phyloP scores from a whole-genome alignment of 2,329 filamentous ascomycete genomes.

The Chaetomium strumarium region DNA sequence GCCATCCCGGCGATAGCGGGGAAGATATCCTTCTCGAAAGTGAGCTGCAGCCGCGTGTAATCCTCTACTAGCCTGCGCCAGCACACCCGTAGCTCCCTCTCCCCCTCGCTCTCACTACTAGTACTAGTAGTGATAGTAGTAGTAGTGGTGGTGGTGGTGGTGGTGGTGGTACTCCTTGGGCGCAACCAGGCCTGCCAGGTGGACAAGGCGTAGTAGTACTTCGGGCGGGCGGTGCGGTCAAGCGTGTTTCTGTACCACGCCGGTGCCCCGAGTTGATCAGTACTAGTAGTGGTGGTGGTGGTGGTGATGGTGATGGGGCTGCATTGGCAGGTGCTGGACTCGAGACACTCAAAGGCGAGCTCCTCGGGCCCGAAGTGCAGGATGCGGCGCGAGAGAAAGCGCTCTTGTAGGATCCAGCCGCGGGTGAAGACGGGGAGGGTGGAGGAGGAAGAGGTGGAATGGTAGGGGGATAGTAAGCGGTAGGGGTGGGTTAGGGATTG shows the following conservation, averaged over 20 bases:
- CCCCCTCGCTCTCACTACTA: not conserved
- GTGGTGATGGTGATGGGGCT: not conserved
- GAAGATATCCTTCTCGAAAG: slow-evolving; percentile 14
- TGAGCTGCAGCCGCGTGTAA: slow-evolving; percentile 10
- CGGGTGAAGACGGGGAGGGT: slow-evolving; percentile 13
- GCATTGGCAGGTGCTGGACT: slow-evolving; percentile 15
- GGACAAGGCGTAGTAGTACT: not conserved
- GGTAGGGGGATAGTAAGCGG: slow-evolving; percentile 3
- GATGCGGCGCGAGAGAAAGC: slow-evolving; percentile 18
- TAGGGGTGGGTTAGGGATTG: slow-evolving; percentile 6
- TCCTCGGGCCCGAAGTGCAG: slow-evolving; percentile 20
- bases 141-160: not conserved
- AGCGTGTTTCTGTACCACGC: not conserved
- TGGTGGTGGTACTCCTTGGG: not conserved
- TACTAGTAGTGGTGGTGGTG: not conserved
- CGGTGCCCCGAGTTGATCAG: too few relatives aligned
- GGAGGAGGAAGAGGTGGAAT: not conserved
- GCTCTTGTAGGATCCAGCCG: slow-evolving; percentile 25
- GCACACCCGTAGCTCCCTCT: not conserved
- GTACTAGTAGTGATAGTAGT: not conserved
- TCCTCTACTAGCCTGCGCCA: slow-evolving; percentile 16
- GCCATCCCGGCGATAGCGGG: slow-evolving; percentile 16
- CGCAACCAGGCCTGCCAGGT: not conserved
- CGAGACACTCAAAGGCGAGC: slow-evolving; percentile 16
- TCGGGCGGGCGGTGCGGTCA: not conserved